Conservation (phyloP, 768 basidiomycete species). For the Russula sp. region DNA sequence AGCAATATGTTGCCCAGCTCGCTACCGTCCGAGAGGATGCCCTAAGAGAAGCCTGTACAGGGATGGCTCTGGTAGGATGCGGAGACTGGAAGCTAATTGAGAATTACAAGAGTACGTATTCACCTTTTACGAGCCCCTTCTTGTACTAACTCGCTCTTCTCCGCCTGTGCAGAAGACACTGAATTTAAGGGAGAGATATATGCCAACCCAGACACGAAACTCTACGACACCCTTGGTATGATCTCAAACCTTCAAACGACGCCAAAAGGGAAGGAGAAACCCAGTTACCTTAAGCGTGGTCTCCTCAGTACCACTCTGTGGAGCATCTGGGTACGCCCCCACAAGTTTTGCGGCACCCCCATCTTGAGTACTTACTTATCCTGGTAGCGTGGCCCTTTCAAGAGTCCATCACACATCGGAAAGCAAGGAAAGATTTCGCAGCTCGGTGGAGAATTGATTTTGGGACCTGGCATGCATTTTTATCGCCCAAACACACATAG, state of each 20-base stretch:
- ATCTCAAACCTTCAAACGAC: slow-evolving; percentile 14
- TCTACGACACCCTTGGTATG: slow-evolving; percentile 16
- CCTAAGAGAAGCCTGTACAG: slow-evolving; percentile 7
- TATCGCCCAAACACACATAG: too few species aligned
- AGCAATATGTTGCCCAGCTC: slow-evolving; percentile 20
- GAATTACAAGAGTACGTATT: slow-evolving; percentile 12
- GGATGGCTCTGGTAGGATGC: slow-evolving; percentile 15
- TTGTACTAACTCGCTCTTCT: not conserved
- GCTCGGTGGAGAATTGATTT: slow-evolving; percentile 19
- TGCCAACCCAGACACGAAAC: slow-evolving; percentile 19
- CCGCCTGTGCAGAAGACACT: not conserved
- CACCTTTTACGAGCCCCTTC: too few species aligned
- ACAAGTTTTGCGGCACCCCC: not conserved
- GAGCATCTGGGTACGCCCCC: slow-evolving; percentile 16
- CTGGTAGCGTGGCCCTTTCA: slow-evolving; percentile 14
- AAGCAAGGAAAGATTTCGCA: slow-evolving; percentile 20
- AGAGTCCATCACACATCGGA: slow-evolving; percentile 13
- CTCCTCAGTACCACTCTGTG: slow-evolving; percentile 3
- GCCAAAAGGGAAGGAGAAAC: slow-evolving; percentile 9
- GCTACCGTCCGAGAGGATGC: slow-evolving; percentile 12
- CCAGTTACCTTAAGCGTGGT: slow-evolving; percentile 14
- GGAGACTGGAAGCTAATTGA: slow-evolving; percentile 19
- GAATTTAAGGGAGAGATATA: slow-evolving; percentile 18
- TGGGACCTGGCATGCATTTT: slow-evolving; percentile 14
- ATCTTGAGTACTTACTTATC: not conserved